Percentiles rank a stretch among this genome's conserved stretches.
Conservation (phyloP, 2,329 filamentous ascomycete genomes). For the Fusarium duplospermum region DNA sequence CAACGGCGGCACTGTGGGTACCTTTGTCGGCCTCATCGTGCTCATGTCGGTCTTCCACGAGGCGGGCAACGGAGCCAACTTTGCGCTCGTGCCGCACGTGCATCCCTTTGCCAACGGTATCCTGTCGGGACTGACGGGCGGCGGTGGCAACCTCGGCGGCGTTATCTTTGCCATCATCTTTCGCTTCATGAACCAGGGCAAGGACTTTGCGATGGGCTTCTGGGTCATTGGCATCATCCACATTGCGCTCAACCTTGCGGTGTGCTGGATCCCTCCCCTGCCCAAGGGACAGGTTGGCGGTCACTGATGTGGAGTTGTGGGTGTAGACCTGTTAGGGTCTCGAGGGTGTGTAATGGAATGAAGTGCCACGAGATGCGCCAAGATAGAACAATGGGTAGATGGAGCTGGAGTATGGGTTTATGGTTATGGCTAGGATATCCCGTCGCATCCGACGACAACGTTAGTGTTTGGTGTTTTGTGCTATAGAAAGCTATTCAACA, state of each 20-base stretch:
- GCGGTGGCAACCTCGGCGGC: slow-evolving; percentile 85
- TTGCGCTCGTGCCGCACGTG: slow-evolving; percentile 87
- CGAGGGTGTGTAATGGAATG: slow-evolving; percentile 14
- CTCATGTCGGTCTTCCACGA: slow-evolving; percentile 86
- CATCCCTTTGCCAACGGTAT: slow-evolving; percentile 84
- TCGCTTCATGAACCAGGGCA: slow-evolving; percentile 73
- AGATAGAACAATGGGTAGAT: background rate
- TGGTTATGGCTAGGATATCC: slow-evolving; percentile 21
- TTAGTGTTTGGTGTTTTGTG: background rate
- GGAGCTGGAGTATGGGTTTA: background rate
- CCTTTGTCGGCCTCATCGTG: slow-evolving; percentile 81
- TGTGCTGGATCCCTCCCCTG: slow-evolving; percentile 67
- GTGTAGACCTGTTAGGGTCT: slow-evolving; percentile 1
- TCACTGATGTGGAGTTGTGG: slow-evolving; percentile 24
- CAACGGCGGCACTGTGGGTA: slow-evolving; percentile 51
- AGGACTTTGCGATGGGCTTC: slow-evolving; percentile 74
- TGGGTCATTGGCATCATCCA: slow-evolving; percentile 87
- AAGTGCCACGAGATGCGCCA: background rate
- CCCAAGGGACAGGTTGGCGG: slow-evolving; percentile 59
- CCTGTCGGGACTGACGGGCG: slow-evolving; percentile 82
- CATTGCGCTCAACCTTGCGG: slow-evolving; percentile 74
- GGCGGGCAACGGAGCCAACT: slow-evolving; percentile 87
- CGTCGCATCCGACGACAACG: slow-evolving; percentile 6
- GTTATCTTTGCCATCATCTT: slow-evolving; percentile 87
- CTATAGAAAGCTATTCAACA: background rate